These are phyloP conservation scores for Boletus insuetus DNA, from an alignment of 768 basidiomycete genomes.

Conservation along the genomic window DNA sequence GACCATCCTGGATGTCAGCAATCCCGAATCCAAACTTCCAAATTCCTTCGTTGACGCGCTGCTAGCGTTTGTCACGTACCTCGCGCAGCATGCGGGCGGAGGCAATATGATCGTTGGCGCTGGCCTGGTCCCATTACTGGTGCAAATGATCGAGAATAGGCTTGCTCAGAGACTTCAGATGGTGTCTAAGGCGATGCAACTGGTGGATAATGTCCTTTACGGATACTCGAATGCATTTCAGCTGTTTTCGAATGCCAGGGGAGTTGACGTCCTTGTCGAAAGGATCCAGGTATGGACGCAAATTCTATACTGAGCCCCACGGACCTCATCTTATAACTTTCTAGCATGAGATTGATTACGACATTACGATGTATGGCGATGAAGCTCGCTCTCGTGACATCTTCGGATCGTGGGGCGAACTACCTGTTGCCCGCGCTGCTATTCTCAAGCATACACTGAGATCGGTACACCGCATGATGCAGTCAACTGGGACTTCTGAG, in stretches of 20 bases:
- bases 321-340: constrained; percentile 10
- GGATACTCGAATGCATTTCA: constrained; percentile 85
- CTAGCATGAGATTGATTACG: constrained; percentile 67
- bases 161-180: constrained; percentile 66
- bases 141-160: constrained; percentile 84
- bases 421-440: constrained; percentile 71
- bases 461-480: constrained; percentile 97
- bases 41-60: constrained; percentile 82
- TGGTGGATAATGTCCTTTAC: constrained; percentile 91
- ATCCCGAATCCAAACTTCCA: constrained; percentile 61
- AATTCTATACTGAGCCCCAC: not conserved
- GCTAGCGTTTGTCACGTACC: constrained; percentile 81
- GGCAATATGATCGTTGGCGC: constrained; percentile 95
- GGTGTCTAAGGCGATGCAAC: constrained; percentile 86
- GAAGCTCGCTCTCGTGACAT: constrained; percentile 44
- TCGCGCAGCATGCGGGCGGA: constrained; percentile 80
- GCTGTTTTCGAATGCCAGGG: constrained; percentile 79
- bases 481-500: constrained; percentile 89
- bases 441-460: constrained; percentile 90
- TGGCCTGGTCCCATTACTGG: constrained; percentile 83
- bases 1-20: constrained; percentile 70
- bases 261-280: constrained; percentile 81
- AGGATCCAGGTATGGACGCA: constrained; percentile 71
- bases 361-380: constrained; percentile 54
- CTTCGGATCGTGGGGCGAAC: constrained; percentile 51